Evolutionary conservation across 495 filamentous ascomycete species (phyloP), one percentile per base, ranked within the genome.

Genomic region (Lasiosphaeria ovina): DNA sequence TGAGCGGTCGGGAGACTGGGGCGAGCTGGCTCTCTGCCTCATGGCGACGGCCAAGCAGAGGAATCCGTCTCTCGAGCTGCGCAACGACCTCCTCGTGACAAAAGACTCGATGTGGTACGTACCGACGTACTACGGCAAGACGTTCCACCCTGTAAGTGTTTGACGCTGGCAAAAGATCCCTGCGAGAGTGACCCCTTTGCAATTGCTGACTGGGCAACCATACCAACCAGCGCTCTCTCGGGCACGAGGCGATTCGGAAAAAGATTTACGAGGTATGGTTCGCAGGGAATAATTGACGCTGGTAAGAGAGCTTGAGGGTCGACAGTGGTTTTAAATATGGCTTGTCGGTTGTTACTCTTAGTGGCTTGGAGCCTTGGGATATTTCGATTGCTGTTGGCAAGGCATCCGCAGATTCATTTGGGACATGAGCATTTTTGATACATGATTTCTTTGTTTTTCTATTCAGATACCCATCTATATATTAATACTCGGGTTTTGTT

Each of bases 81-180:
- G 60, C 3, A 10, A 51, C 31, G 34, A 34, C 35, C 42, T 62
- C 33, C 17, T 71, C 3, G 52, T 60, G 35, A 52, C 62, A 31
- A 42, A 67, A 42, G 72, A 70, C 47, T 70, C 68, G 3, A 76
- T 74, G 74, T 74, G 76, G 74, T 73, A 73, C 52, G 72, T 75
- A 14, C 76, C 76, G 35, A 78, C 76, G 50, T 76, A 74, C 40
- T 78, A 77, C 54, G 76, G 76, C 34, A 76, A 78, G 66, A 75
- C 72, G 3, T 78, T 78, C 56, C 76, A 78, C 62, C 76, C 76
- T 45, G 73, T 73, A 47, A 54, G 70, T 62, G 6, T 7, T 24
- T 32, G 35, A 8, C 6, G 3, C 17, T 24, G n/a, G n/a, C 38
- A 32, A n/a, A n/a, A 16, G 3, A 34, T 58, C 9, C 5, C 32